Evolutionary conservation across 1,284 basidiomycete genomes (phyloP).

Genomic region (Pascua guehoae): DNA sequence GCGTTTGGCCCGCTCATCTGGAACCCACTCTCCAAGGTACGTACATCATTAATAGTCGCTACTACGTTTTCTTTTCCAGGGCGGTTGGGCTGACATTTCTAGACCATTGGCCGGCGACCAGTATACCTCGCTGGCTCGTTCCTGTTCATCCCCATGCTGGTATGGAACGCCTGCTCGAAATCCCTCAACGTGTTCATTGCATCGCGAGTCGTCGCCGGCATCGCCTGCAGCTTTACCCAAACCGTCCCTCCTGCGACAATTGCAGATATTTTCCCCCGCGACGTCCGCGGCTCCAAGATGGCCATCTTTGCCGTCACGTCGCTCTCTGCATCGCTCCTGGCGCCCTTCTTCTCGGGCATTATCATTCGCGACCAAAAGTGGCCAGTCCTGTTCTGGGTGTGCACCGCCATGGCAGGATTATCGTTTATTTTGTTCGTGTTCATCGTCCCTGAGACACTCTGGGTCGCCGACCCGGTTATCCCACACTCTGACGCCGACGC

Average conservation of each 20-base stretch:
- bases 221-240: conserved; percentile 25
- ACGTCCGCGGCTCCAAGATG: conserved; percentile 43
- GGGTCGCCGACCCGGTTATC: conserved; percentile 12
- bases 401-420: conserved; percentile 28
- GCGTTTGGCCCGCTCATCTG: conserved; percentile 43
- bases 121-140: conserved; percentile 42
- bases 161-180: conserved; percentile 38
- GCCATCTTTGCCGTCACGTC: conserved; percentile 31
- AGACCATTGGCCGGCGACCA: conserved; percentile 39
- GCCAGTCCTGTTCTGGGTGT: conserved; percentile 42
- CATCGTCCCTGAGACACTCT: conserved; percentile 45
- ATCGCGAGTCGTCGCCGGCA: conserved; percentile 28
- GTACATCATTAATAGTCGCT: background rate
- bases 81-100: background rate
- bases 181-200: conserved; percentile 21
- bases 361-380: conserved; percentile 28
- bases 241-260: conserved; percentile 32
- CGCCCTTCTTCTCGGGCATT: conserved; percentile 41
- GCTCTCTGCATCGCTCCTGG: conserved; percentile 35
- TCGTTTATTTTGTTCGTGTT: conserved; percentile 20
- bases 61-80: too few species aligned
- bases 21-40: conserved; percentile 25
- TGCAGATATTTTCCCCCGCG: conserved; percentile 32
- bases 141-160: conserved; percentile 39
- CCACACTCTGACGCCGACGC: background rate